A percentile compares a stretch with the other conserved stretches of the same genome.
Conservation (phyloP, 352 stramenopile genomes). For the Phytophthora uliginosa region DNA sequence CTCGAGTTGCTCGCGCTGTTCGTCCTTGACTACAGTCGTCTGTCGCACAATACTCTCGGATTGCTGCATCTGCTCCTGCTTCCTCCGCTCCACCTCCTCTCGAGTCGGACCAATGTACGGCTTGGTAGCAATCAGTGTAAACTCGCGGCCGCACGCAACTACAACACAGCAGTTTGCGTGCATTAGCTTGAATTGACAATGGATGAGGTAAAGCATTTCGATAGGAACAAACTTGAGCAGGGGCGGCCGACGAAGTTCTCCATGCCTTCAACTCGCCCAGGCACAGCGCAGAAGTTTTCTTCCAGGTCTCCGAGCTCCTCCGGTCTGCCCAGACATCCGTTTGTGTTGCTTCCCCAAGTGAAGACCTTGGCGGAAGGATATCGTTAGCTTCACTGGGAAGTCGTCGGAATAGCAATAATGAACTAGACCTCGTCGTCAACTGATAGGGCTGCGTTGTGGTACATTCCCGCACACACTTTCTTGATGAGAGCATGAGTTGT, state of each 20-base stretch:
- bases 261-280: constrained; percentile 79
- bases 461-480: constrained; percentile 87
- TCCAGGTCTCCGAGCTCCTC: constrained; percentile 78
- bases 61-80: constrained; percentile 52
- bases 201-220: background rate
- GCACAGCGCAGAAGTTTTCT: constrained; percentile 86
- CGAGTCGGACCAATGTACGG: constrained; percentile 92
- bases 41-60: constrained; percentile 60
- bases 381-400: background rate
- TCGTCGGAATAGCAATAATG: background rate
- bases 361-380: constrained; percentile 72
- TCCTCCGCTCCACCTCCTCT: constrained; percentile 67
- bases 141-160: constrained; percentile 94
- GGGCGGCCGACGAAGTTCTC: constrained; percentile 74
- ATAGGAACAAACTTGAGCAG: constrained; percentile 65
- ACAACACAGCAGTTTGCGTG: background rate
- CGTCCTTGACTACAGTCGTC: constrained; percentile 52
- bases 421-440: constrained; percentile 85
- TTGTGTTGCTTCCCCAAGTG: constrained; percentile 94
- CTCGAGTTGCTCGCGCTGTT: constrained; percentile 50
- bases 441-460: constrained; percentile 93
- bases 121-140: constrained; percentile 93
- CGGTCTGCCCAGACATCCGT: constrained; percentile 88
- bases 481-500: constrained; percentile 87
- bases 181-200: background rate